Base-by-base conservation (phyloP, 179 eudicot genomes). In the Vitellaria paradoxa region DNA sequence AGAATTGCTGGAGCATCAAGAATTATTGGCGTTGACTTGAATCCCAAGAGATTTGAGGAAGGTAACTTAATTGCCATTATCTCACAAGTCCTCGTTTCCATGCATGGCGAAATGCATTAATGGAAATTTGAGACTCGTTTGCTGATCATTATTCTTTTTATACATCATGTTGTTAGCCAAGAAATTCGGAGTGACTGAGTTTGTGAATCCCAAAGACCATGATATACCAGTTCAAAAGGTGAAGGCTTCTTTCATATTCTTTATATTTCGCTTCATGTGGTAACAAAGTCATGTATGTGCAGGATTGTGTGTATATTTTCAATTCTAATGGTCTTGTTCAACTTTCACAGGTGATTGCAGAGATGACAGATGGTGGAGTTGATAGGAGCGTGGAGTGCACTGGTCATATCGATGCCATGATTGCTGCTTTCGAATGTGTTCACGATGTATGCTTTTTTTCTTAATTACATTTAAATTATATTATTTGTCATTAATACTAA, bases 361-460 rank as follows among this genome's bases (percentile, higher is more conserved):
- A 85, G 81, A 85, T 87, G 83, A 85, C 85, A n/a, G 73, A 78
- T 65, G 88, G 89, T 68, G 88, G 89, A 73, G 88, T 86, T 30
- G 88, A 88, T 81, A 83, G 86, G 73, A 84, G 88, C 56, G 74
- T 88, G 11, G 89, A 88, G 79, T 86, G 91, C 78, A 84, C 86
- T 0, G 85, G 89, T 56, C 82, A 86, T 59, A 82, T 86, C 14
- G 80, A 86, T 61, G 81, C 84, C 40, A 88, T 88, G 89, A 86
- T 88, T 65, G 83, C 89, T 67, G 88, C 89, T 5, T 86, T 88
- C 49, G 86, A 88, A 80, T 86, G 89, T 45, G 86, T 84, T 77
- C 89, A 84, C 63, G 84, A 88, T 77, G 89, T 84, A 82, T 14
- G 86, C 40, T 55, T 67, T 15, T 15, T 30, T 37, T 4, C 17